phyloP scores from a whole-genome alignment of 176 grass and related monocot species.

The Carex littledalei region DNA sequence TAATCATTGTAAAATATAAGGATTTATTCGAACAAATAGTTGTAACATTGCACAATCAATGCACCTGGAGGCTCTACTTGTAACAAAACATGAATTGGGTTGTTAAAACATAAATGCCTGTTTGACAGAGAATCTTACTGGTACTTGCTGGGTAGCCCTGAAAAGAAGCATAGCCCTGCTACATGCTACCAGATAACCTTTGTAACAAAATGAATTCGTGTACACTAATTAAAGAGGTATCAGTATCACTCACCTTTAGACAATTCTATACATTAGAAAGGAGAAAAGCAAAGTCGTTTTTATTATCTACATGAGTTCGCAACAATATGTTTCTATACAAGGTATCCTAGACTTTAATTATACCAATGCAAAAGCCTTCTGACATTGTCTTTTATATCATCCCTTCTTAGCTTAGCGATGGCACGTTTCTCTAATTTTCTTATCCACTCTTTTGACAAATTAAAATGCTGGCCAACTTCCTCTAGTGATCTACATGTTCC shows the following conservation, averaged over 20 bases:
- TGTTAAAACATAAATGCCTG: not conserved
- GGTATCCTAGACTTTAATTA: not conserved
- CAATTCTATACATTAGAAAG: not conserved
- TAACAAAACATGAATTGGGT: not conserved
- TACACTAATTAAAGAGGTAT: not conserved
- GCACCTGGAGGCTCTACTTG: not conserved
- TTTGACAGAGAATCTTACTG: not conserved
- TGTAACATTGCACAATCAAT: not conserved
- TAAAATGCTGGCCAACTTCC: conserved; percentile 60
- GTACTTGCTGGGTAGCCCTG: not conserved
- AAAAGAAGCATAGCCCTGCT: not conserved
- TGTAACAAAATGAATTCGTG: not conserved
- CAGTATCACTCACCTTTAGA: not conserved
- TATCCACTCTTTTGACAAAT: conserved; percentile 73
- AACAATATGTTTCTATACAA: not conserved
- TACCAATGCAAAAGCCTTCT: conserved; percentile 6
- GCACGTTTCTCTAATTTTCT: conserved; percentile 74
- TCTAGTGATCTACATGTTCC: conserved; percentile 63
- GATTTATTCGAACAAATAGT: not conserved
- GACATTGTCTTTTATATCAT: conserved; percentile 34
- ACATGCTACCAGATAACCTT: not conserved
- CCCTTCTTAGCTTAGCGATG: conserved; percentile 55
- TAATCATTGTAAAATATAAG: not conserved
- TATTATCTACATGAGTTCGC: not conserved
- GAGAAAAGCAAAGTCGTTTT: not conserved